Evolutionary conservation across 1,139 yeast genomes (phyloP).

Genomic region (Candida dubliniensis): DNA sequence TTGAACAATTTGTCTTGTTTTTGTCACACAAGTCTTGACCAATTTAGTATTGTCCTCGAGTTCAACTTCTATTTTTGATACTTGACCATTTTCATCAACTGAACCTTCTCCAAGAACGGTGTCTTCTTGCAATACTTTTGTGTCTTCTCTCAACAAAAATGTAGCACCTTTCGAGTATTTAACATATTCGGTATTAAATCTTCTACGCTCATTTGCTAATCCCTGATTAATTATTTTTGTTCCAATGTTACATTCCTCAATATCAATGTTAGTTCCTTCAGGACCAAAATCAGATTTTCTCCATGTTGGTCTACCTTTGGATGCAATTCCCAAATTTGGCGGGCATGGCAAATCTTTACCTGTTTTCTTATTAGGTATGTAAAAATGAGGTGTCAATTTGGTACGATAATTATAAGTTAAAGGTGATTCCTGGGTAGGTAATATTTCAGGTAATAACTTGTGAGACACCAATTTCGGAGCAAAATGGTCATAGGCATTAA

Average conservation of each 20-base stretch:
- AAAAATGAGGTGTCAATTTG: conserved; percentile 93
- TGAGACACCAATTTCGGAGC: conserved; percentile 49
- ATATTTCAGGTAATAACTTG: conserved; percentile 55
- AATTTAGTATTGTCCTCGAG: conserved; percentile 23
- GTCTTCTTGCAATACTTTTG: conserved; percentile 36
- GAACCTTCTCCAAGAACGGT: conserved; percentile 39
- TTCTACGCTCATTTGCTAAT: conserved; percentile 64
- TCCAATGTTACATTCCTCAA: conserved; percentile 91
- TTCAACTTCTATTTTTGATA: conserved; percentile 27
- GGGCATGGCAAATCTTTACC: conserved; percentile 36
- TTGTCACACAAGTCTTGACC: conserved; percentile 59
- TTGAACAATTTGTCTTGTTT: conserved; percentile 74
- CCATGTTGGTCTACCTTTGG: conserved; percentile 76
- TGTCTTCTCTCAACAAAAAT: conserved; percentile 76
- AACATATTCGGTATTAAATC: conserved; percentile 48
- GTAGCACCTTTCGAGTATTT: conserved; percentile 85
- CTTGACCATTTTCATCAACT: conserved; percentile 34
- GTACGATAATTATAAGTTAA: conserved; percentile 77
- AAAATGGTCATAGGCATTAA: conserved; percentile 77
- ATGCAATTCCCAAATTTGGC: conserved; percentile 88
- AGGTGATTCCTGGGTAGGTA: conserved; percentile 78
- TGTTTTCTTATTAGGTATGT: conserved; percentile 59
- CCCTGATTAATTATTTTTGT: conserved; percentile 77
- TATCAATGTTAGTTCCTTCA: conserved; percentile 62
- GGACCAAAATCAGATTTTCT: conserved; percentile 51